Conservation (phyloP, 1,139 yeast species). For the Zygosaccharomyces pseudobailii region DNA sequence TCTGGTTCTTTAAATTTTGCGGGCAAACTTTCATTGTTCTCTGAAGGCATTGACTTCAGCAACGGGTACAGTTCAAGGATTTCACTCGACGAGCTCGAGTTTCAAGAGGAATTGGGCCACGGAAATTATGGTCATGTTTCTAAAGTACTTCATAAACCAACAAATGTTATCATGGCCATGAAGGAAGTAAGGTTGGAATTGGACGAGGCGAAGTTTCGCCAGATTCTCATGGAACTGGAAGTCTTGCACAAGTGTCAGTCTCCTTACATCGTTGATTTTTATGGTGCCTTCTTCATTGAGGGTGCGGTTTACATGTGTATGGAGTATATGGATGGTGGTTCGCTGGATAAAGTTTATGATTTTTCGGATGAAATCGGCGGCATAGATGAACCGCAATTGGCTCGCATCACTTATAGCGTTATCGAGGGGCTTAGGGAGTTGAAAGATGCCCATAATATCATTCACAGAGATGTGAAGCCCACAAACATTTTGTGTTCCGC, state of each 20-base stretch:
- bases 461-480: constrained; percentile 96
- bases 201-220: constrained; percentile 87
- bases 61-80: constrained; percentile 85
- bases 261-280: constrained; percentile 89
- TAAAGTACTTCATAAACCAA: constrained; percentile 90
- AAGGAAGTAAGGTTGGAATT: constrained; percentile 89
- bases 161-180: constrained; percentile 92
- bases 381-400: constrained; percentile 75
- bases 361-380: constrained; percentile 48
- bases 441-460: constrained; percentile 85
- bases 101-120: constrained; percentile 80
- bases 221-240: constrained; percentile 92
- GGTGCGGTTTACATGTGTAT: constrained; percentile 98
- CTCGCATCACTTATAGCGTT: constrained; percentile 75
- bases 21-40: constrained; percentile 87
- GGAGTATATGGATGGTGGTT: constrained; percentile 98
- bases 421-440: constrained; percentile 78
- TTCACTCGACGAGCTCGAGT: constrained; percentile 79
- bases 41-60: constrained; percentile 86
- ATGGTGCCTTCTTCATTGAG: constrained; percentile 95
- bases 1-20: constrained; percentile 89
- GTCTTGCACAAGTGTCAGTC: constrained; percentile 86
- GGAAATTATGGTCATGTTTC: constrained; percentile 96
- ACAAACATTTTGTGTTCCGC: constrained; percentile 80
- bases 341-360: constrained; percentile 79